phyloP scores from a whole-genome alignment of 2,329 filamentous ascomycete species.

The Aspergillus fumigatiaffinis region DNA sequence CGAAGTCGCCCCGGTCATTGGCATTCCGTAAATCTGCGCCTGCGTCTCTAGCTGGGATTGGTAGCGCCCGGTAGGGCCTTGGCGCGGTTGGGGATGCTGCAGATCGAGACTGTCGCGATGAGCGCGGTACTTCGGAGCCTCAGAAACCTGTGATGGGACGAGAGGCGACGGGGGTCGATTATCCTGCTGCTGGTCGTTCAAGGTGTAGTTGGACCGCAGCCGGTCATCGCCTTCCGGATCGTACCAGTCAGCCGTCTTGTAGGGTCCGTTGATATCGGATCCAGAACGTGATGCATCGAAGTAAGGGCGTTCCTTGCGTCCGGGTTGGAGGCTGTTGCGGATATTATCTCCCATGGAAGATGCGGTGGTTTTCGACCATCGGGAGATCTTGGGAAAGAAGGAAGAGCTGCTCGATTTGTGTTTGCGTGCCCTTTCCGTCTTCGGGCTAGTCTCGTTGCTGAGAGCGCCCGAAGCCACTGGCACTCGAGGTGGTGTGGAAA shows the following conservation, averaged over 20 bases:
- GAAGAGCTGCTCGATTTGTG: conserved; percentile 83
- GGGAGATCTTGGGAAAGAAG: conserved; percentile 85
- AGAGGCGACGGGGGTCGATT: conserved; percentile 57
- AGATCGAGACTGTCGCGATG: conserved; percentile 62
- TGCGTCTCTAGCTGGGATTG: conserved; percentile 59
- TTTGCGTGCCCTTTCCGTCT: conserved; percentile 70
- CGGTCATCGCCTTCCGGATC: conserved; percentile 45
- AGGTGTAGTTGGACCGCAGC: conserved; percentile 41
- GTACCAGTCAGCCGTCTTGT: conserved; percentile 42
- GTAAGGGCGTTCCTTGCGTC: conserved; percentile 59
- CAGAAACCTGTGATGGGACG: conserved; percentile 55
- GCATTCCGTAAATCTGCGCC: conserved; percentile 49
- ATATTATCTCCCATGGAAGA: conserved; percentile 80
- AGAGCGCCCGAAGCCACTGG: conserved; percentile 43
- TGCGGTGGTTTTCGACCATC: conserved; percentile 95
- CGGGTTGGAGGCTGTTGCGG: conserved; percentile 56
- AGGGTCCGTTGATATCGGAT: conserved; percentile 68
- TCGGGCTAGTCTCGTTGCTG: conserved; percentile 77
- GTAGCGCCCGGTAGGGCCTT: conserved; percentile 59
- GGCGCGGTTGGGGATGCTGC: conserved; percentile 62
- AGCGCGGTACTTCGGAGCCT: conserved; percentile 61
- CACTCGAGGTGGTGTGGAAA: conserved; percentile 44
- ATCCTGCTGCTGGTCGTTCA: conserved; percentile 39
- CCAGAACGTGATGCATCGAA: conserved; percentile 68
- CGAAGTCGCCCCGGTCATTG: conserved; percentile 21